phyloP scores from a whole-genome alignment of 306 rosid genomes.

The Pyrus communis region DNA sequence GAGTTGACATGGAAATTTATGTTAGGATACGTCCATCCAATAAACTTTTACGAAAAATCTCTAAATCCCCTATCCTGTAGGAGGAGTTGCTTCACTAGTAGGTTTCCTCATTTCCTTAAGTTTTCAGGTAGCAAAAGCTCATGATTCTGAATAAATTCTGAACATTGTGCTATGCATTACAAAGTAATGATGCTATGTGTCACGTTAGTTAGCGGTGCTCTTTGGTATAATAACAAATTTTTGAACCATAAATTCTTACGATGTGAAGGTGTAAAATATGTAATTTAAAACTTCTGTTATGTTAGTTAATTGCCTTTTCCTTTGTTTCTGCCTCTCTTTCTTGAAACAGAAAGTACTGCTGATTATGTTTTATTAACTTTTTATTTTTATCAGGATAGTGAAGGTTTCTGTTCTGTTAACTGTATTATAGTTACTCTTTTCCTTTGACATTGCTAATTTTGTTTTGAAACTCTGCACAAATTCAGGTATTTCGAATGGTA shows the following conservation, averaged over 20 bases:
- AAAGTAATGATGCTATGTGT: background rate
- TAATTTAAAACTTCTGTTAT: background rate
- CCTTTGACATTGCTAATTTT: constrained; percentile 14
- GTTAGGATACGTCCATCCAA: background rate
- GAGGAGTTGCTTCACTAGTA: background rate
- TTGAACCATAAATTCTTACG: background rate
- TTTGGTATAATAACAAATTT: background rate
- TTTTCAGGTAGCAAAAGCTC: background rate
- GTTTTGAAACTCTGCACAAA: constrained; percentile 21
- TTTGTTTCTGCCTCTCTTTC: background rate
- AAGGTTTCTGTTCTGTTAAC: background rate
- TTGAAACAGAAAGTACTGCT: background rate
- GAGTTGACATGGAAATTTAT: background rate
- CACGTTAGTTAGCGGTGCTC: background rate
- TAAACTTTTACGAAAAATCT: background rate
- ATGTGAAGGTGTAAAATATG: background rate
- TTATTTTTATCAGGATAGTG: background rate
- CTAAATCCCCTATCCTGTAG: background rate
- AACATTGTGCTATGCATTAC: background rate
- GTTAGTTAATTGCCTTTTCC: background rate
- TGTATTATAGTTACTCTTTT: constrained; percentile 1
- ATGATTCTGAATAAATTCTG: background rate
- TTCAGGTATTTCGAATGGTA: constrained; percentile 27
- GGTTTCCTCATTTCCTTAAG: background rate
- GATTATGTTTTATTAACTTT: background rate